Conservation (phyloP, 1,284 basidiomycete genomes). For the Rhodotorula sp. region DNA sequence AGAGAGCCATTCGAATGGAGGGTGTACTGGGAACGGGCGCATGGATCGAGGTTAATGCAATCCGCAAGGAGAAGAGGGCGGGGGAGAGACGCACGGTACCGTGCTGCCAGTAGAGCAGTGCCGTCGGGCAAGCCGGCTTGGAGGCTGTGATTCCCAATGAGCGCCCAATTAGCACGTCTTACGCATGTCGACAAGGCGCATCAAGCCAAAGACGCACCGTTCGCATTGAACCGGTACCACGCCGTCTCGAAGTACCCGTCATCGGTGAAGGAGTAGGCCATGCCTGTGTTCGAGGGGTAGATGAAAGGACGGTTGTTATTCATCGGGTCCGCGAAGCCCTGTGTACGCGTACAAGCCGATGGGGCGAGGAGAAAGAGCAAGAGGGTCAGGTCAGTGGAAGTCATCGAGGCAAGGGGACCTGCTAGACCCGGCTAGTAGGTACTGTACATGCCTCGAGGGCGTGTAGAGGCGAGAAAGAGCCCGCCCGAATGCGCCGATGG, state of each 20-base stretch:
- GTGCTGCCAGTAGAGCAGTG: constrained; percentile 81
- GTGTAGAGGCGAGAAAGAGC: no score
- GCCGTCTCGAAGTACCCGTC: constrained; percentile 82
- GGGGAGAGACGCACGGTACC: constrained; percentile 56
- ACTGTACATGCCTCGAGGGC: no score
- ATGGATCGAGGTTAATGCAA: neutral
- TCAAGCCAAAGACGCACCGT: constrained; percentile 59
- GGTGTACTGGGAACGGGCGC: constrained; percentile 54
- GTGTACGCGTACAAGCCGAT: neutral
- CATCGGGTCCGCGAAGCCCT: constrained; percentile 81
- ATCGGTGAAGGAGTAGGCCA: constrained; percentile 76
- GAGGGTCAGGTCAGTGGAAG: neutral
- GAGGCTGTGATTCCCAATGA: constrained; percentile 65
- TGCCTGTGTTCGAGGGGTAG: constrained; percentile 78
- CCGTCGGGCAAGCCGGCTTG: constrained; percentile 76
- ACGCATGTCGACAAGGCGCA: no score
- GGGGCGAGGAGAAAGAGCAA: neutral
- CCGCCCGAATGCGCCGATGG: neutral
- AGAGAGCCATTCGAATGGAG: constrained; percentile 65
- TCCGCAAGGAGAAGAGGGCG: neutral
- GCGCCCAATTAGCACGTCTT: no score
- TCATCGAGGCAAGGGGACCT: neutral
- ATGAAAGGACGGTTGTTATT: constrained; percentile 67
- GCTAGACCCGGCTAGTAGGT: neutral
- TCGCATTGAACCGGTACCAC: constrained; percentile 79